phyloP scores from a whole-genome alignment of 768 basidiomycete genomes.

The Dentipellis sp. region DNA sequence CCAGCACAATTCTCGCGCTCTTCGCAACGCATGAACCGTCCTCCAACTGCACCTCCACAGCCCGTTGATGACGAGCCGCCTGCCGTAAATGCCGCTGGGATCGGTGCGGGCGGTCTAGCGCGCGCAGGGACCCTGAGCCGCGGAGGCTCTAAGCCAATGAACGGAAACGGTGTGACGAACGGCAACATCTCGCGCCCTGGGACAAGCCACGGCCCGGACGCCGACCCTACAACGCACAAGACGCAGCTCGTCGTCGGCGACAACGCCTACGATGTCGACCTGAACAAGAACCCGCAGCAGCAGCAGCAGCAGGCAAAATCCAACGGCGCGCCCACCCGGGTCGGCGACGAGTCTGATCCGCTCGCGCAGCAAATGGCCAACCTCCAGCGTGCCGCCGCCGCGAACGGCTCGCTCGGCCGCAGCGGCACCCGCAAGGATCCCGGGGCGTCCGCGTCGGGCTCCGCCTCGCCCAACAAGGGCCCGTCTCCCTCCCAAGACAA shows the following conservation, averaged over 20 bases:
- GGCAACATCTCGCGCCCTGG: conserved; percentile 1
- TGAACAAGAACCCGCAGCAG: conserved; percentile 47
- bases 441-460: conserved; percentile 3
- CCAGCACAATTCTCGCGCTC: conserved; percentile 43
- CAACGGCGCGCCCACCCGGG: conserved; percentile 2
- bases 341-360: conserved; percentile 28
- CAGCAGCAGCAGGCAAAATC: not conserved
- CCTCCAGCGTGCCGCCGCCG: conserved; percentile 18
- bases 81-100: conserved; percentile 51
- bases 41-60: conserved; percentile 22
- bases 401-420: conserved; percentile 20
- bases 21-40: conserved; percentile 25
- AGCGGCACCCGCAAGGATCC: conserved; percentile 16
- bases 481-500: conserved; percentile 14
- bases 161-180: conserved; percentile 4
- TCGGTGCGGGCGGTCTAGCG: conserved; percentile 47
- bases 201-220: not conserved
- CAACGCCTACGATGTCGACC: conserved; percentile 60
- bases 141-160: conserved; percentile 3
- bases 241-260: conserved; percentile 65
- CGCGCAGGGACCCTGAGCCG: conserved; percentile 25
- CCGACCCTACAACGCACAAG: conserved; percentile 38
- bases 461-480: conserved; percentile 13
- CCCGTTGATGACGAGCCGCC: conserved; percentile 33
- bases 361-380: conserved; percentile 29